Evolutionary conservation across 208 protist species (phyloP).

Genomic region (Crithidia sp.): DNA sequence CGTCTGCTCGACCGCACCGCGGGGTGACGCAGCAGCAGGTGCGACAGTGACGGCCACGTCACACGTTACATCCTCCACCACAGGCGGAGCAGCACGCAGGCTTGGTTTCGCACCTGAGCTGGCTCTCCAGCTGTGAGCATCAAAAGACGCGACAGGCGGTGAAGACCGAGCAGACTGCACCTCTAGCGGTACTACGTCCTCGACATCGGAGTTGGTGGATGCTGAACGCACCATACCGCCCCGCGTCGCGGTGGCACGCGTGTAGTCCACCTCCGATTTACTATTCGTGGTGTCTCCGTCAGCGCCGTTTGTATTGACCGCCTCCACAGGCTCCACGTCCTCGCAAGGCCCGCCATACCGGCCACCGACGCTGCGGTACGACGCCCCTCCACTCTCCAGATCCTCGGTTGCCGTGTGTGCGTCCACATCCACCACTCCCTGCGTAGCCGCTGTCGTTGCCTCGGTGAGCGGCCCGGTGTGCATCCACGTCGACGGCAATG

Average conservation of each 20-base stretch:
- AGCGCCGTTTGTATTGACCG: not conserved
- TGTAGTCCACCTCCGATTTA: not conserved
- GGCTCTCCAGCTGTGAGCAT: too few species aligned
- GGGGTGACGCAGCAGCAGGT: not conserved
- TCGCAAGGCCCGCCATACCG: not conserved
- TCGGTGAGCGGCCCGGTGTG: not conserved
- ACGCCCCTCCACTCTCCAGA: not conserved
- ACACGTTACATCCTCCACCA: not conserved
- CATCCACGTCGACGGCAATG: conserved; percentile 5
- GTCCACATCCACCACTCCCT: conserved; percentile 1
- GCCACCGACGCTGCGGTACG: not conserved
- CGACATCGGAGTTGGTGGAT: conserved; percentile 24
- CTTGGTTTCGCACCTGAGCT: not conserved
- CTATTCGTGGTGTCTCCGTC: not conserved
- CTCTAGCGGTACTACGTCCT: conserved; percentile 31
- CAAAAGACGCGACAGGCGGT: too few species aligned
- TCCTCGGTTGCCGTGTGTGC: not conserved
- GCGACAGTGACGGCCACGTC: not conserved
- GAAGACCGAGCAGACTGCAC: not conserved
- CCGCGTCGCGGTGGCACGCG: conserved; percentile 14
- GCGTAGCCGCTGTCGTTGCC: not conserved
- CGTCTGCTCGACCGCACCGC: conserved; percentile 19
- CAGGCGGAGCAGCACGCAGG: not conserved
- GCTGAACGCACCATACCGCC: not conserved
- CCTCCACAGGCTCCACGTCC: conserved; percentile 5